Base-by-base conservation (phyloP, 2,329 filamentous ascomycete genomes). In the Elsinoe necatrix region DNA sequence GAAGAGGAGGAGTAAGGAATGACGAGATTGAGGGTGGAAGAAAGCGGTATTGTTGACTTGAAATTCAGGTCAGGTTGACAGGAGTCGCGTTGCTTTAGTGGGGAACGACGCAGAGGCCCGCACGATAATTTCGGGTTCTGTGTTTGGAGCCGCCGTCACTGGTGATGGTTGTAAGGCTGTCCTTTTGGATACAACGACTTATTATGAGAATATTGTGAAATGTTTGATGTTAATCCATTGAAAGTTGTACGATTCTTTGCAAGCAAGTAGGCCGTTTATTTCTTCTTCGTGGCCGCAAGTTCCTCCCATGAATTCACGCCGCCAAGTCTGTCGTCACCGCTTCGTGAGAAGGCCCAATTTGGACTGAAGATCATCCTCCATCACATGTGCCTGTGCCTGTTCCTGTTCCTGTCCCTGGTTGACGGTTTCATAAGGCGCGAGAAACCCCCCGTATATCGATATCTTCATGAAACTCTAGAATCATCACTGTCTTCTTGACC, bases 401-500 rank as follows among this genome's bases (percentile, higher is more conserved):
- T 4, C 41, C 41, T 45, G 41, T 45, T 27, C 41, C 41, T 45
- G 41, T 23, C 2, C 41, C 41, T 45, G 41, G 23, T 45, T 37
- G 34, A 37, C 34, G 34, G 34, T 37, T 37, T n/a, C 34, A 37
- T 37, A 37, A 11, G 34, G 34, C 34, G 14, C 5, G 34, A 37
- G 34, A 37, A 37, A 37, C 5, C 9, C 34, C n/a, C 34, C 34
- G 34, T 7, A 12, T 37, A 37, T 37, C 34, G 14, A 37, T 37
- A 37, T n/a, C 34, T 37, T 12, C 34, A 37, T 37, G 34, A 37
- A 37, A 43, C 41, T 20, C 18, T 43, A 43, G 20, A 20, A 31
- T 20, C 7, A 27, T 52, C 59, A 68, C 59, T 62, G 62, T 70
- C 83, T 83, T 59, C 84, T 81, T 62, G 85, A 79, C 66, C 91